Evolutionary conservation across 306 rosid genomes (phyloP).

Genomic region (Dryas octopetala): DNA sequence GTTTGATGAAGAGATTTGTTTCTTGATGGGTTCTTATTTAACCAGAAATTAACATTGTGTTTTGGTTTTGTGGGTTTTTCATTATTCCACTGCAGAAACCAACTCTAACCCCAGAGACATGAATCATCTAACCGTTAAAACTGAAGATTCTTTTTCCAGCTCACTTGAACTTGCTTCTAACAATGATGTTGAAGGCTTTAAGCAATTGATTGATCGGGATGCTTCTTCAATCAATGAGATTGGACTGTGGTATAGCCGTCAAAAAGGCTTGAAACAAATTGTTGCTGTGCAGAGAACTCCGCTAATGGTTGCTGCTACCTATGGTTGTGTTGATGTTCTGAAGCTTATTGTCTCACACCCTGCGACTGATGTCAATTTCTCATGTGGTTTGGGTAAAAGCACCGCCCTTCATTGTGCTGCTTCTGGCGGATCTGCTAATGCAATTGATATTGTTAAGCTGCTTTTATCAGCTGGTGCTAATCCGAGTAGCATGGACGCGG

Average conservation of each 20-base stretch:
- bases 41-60: neutral
- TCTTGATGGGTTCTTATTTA: neutral
- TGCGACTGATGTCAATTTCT: conserved; percentile 58
- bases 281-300: conserved; percentile 76
- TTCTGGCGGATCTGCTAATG: conserved; percentile 69
- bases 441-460: conserved; percentile 52
- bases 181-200: conserved; percentile 72
- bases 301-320: conserved; percentile 83
- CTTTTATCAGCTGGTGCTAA: conserved; percentile 76
- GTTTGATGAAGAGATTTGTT: neutral
- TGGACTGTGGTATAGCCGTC: conserved; percentile 79
- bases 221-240: conserved; percentile 46
- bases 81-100: conserved; percentile 35
- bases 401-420: conserved; percentile 97
- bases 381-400: conserved; percentile 60
- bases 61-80: conserved; percentile 11
- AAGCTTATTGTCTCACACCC: conserved; percentile 55
- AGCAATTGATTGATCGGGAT: conserved; percentile 47
- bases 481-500: conserved; percentile 47
- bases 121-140: conserved; percentile 48
- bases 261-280: conserved; percentile 67
- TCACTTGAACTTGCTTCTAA: conserved; percentile 77
- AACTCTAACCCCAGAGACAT: conserved; percentile 50
- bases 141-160: conserved; percentile 62
- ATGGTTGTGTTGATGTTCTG: conserved; percentile 70